Percentiles rank a stretch among this genome's conserved stretches.
These are phyloP conservation scores for Coprinopsis sp. DNA, from an alignment of 768 basidiomycete species.

Conservation along the genomic window DNA sequence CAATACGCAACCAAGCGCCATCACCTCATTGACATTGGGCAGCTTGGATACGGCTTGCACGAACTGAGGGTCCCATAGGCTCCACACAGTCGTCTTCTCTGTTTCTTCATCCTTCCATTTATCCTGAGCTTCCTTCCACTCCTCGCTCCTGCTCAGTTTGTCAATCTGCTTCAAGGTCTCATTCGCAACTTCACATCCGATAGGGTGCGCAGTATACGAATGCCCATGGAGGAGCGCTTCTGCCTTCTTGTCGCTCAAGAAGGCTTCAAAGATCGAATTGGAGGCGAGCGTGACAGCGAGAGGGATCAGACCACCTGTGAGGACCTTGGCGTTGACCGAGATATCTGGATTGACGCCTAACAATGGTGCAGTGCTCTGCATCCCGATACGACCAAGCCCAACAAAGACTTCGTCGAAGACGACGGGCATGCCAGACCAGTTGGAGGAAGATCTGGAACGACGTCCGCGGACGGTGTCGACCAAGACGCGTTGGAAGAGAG, in stretches of 20 bases:
- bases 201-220: constrained; percentile 90
- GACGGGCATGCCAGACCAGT: constrained; percentile 76
- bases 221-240: constrained; percentile 91
- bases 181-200: constrained; percentile 90
- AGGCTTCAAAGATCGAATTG: constrained; percentile 74
- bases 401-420: constrained; percentile 96
- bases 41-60: constrained; percentile 56
- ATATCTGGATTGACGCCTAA: constrained; percentile 82
- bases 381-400: constrained; percentile 84
- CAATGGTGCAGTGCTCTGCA: constrained; percentile 57
- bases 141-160: constrained; percentile 38
- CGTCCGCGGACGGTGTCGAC: constrained; percentile 71
- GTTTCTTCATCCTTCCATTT: constrained; percentile 47
- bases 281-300: constrained; percentile 82
- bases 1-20: constrained; percentile 86
- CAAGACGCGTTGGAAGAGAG: constrained; percentile 87
- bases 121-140: constrained; percentile 55
- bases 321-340: constrained; percentile 86
- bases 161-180: constrained; percentile 69
- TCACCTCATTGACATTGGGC: constrained; percentile 61
- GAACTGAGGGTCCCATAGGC: constrained; percentile 81
- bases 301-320: constrained; percentile 90
- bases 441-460: constrained; percentile 24
- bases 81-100: constrained; percentile 52
- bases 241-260: constrained; percentile 69